These are phyloP conservation scores for Chenopodium formosanum DNA, from an alignment of 148 eudicot genomes.

Conservation along the genomic window DNA sequence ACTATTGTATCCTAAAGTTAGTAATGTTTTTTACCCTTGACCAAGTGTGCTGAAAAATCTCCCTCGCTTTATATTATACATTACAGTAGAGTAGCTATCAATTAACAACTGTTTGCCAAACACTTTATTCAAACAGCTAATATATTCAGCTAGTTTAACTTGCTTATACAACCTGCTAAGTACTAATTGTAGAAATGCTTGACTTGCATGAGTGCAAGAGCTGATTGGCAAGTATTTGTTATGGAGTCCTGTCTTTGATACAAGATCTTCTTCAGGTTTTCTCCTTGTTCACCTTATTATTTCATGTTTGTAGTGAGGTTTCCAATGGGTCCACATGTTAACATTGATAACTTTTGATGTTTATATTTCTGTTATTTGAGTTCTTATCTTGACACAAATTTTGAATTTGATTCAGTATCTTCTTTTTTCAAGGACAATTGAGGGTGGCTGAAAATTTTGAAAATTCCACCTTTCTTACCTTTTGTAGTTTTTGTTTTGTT, in stretches of 20 bases:
- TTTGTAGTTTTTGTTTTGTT: slow-evolving; percentile 10
- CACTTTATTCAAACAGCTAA: too few relatives aligned
- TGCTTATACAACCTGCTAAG: too few relatives aligned
- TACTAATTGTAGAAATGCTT: neutral
- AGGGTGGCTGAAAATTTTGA: neutral
- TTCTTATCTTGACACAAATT: neutral
- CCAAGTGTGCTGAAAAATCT: too few relatives aligned
- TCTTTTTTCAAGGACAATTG: neutral
- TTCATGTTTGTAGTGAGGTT: neutral
- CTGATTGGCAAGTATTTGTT: neutral
- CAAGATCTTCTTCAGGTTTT: neutral
- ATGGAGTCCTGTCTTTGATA: neutral
- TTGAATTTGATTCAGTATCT: neutral
- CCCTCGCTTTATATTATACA: too few relatives aligned
- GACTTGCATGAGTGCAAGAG: neutral
- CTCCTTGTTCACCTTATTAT: neutral
- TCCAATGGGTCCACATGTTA: neutral
- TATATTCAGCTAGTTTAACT: too few relatives aligned
- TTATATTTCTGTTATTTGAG: neutral
- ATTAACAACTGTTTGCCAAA: too few relatives aligned
- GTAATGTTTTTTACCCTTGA: too few relatives aligned
- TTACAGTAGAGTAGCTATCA: too few relatives aligned
- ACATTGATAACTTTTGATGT: neutral
- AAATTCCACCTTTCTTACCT: neutral
- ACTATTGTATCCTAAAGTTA: too few relatives aligned